Conservation (phyloP, 2,329 filamentous ascomycete species). For the Ustulina deusta region DNA sequence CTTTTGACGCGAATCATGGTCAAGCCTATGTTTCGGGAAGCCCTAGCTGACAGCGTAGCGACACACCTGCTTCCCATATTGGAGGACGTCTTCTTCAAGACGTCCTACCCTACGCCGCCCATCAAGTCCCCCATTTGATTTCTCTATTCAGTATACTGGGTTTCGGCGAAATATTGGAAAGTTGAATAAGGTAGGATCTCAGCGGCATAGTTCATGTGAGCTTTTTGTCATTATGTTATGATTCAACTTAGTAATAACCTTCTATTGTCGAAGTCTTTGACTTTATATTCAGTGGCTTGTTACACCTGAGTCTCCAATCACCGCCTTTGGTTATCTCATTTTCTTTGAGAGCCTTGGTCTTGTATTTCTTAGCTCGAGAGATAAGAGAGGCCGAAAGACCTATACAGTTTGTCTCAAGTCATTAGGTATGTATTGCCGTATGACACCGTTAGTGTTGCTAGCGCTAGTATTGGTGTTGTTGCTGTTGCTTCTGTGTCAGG, state of each 20-base stretch:
- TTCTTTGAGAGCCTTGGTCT: background rate
- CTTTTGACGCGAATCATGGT: conserved; percentile 36
- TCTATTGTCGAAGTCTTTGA: too few relatives aligned
- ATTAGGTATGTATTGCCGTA: too few relatives aligned
- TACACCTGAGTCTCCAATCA: background rate
- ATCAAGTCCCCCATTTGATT: conserved; percentile 24
- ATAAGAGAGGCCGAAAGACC: too few relatives aligned
- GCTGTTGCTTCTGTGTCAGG: background rate
- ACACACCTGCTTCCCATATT: conserved; percentile 22
- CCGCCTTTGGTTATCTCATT: background rate
- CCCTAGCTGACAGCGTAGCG: conserved; percentile 20
- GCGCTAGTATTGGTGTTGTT: background rate
- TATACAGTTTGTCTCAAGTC: too few relatives aligned
- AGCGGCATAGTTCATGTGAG: background rate
- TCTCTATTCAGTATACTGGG: background rate
- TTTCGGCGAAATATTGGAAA: background rate
- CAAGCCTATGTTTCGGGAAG: conserved; percentile 27
- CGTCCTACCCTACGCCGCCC: conserved; percentile 35
- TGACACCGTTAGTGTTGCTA: background rate
- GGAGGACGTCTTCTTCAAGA: conserved; percentile 35
- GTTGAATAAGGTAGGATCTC: background rate
- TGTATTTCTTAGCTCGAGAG: too few relatives aligned
- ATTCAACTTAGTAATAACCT: too few relatives aligned
- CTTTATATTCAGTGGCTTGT: background rate
- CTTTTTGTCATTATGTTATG: background rate